These are phyloP conservation scores for Oryza rufipogon DNA, from an alignment of 176 grass and related monocot genomes.

Conservation along the genomic window DNA sequence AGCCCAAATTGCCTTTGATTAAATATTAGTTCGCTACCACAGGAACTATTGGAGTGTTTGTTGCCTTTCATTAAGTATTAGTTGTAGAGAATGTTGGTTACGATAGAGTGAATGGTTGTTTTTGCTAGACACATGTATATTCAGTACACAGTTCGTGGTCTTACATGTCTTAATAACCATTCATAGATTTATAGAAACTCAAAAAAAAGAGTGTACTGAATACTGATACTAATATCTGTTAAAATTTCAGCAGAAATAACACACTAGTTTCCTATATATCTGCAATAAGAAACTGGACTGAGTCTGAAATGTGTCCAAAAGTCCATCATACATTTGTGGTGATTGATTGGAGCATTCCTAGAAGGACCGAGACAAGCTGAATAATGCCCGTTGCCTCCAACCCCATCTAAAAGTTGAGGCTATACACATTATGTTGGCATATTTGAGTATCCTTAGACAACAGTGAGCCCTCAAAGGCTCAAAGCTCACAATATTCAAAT, in stretches of 20 bases:
- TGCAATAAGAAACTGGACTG: not conserved
- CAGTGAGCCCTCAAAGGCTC: not conserved
- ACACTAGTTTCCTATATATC: not conserved
- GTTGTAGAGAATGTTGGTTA: not conserved
- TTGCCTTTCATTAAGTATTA: not conserved
- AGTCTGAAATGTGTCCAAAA: not conserved
- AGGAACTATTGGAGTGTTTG: too few relatives aligned
- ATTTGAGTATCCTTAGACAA: not conserved
- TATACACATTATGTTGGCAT: slow-evolving; percentile 4
- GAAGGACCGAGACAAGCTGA: not conserved
- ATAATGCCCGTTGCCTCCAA: not conserved
- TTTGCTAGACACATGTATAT: not conserved
- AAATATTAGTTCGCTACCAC: too few relatives aligned
- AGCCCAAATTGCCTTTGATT: not conserved
- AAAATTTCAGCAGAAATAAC: not conserved
- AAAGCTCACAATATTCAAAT: not conserved
- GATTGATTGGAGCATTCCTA: not conserved
- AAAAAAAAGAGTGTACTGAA: not conserved
- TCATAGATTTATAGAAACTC: not conserved
- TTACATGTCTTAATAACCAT: not conserved
- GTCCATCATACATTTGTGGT: not conserved
- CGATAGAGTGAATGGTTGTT: not conserved
- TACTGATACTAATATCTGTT: not conserved
- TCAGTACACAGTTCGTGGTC: not conserved
- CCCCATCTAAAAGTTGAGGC: not conserved